Evolutionary conservation across 805 yeast species (phyloP), one percentile per base, ranked within the genome.

Genomic region (Metschnikowia noctiluminum): DNA sequence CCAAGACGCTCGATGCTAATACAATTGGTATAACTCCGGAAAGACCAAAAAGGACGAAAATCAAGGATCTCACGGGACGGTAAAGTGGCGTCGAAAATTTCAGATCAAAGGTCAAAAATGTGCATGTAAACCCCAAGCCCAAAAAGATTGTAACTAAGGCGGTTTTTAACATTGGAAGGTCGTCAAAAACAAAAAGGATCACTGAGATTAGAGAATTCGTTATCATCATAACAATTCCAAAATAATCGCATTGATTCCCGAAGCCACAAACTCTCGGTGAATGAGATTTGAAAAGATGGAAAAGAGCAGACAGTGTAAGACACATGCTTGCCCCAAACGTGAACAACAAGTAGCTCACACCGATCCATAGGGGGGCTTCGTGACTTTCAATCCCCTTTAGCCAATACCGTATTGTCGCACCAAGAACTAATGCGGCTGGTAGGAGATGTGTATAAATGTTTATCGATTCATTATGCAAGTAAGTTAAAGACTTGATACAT

Each of bases 31-130:
- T 64, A 0, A 79, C 73, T 0, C 94, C 92, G 1, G 89, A 81
- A 16, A 89, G 70, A 0, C 97, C 97, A 68, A 91, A 90, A 2
- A 77, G 57, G 8, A 90, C 84, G 66, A 90, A 90, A 80, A 90
- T 80, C 0, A 76, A 54, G 0, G 97, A 92, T 45, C 97, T 71
- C 48, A 79, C 78, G 1, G 91, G 82, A 35, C 96, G 77, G 83
- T 88, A 89, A 30, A 71, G 76, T 6, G 85, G 78, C 5, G 84
- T 66, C n/a, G 89, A 73, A 61, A 91, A 90, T 51, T 73, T 75
- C 6, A 84, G 82, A 47, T 79, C 74, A 51, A 89, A 66, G 0
- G 94, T 85, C 32, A 87, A 73, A 0, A 75, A 60, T 0, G 85
- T 76, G 57, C 96, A 89, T 1, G 77, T 64, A 0, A 68, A 35